Percentiles rank a stretch among this genome's conserved stretches.
phyloP scores from a whole-genome alignment of 495 filamentous ascomycete species.

The Rhypophila decipiens region DNA sequence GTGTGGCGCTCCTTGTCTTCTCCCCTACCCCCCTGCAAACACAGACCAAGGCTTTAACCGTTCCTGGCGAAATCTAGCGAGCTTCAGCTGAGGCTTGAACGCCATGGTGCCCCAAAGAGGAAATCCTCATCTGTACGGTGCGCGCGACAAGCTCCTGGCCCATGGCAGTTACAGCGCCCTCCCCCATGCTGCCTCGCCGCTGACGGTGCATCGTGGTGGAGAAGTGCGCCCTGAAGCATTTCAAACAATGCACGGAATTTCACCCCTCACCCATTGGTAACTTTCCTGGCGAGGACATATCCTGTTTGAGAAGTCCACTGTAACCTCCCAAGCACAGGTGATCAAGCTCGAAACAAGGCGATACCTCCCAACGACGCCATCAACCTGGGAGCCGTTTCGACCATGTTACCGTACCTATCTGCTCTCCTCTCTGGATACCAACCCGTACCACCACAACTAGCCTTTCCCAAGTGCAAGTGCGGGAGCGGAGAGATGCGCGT shows the following conservation, averaged over 20 bases:
- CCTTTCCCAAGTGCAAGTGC: background rate
- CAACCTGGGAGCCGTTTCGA: background rate
- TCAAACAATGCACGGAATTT: background rate
- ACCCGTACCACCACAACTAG: no score
- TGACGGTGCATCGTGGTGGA: background rate
- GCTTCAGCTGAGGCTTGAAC: constrained; percentile 27
- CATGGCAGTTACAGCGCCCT: constrained; percentile 7
- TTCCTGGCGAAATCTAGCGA: constrained; percentile 28
- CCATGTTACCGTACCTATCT: constrained; percentile 1
- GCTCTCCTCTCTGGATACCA: no score
- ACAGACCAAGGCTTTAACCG: constrained; percentile 13
- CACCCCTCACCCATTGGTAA: background rate
- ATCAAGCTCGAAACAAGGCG: background rate
- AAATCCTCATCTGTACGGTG: constrained; percentile 4
- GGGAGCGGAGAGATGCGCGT: constrained; percentile 5
- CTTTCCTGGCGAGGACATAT: background rate
- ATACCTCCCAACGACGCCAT: no score
- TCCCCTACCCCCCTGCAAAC: constrained; percentile 1
- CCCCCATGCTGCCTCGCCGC: constrained; percentile 1
- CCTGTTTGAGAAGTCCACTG: constrained; percentile 2
- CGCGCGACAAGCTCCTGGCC: background rate
- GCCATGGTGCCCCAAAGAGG: constrained; percentile 20
- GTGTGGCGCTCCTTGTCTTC: constrained; percentile 17
- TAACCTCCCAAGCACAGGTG: constrained; percentile 8
- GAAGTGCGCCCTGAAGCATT: background rate